Evolutionary conservation across 1,284 basidiomycete species (phyloP).

Genomic region (Ceratobasidium theobromae): DNA sequence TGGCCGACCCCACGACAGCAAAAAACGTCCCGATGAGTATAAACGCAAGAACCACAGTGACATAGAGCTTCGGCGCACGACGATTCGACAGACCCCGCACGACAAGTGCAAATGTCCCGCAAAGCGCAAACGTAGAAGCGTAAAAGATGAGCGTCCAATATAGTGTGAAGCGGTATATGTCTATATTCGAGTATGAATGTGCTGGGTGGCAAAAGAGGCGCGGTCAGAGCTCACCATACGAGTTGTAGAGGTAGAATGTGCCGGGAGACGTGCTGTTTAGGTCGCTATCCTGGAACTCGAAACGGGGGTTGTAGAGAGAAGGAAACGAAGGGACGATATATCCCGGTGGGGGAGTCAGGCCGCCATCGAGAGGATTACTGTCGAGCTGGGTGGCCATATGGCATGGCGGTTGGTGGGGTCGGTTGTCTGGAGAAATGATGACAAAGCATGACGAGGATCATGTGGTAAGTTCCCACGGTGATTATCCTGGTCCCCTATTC

Average conservation of each 20-base stretch:
- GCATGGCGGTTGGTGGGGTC: background rate
- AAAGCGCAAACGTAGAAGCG: slow-evolving; percentile 43
- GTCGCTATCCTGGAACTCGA: slow-evolving; percentile 31
- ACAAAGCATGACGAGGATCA: background rate
- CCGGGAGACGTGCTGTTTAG: slow-evolving; percentile 8
- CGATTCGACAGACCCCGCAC: slow-evolving; percentile 34
- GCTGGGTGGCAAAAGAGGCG: background rate
- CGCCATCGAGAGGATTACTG: slow-evolving; percentile 24
- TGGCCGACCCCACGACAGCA: slow-evolving; percentile 44
- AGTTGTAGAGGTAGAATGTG: slow-evolving; percentile 35
- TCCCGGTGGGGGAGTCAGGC: slow-evolving; percentile 34
- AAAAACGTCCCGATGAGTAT: slow-evolving; percentile 40
- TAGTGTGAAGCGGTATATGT: slow-evolving; percentile 47
- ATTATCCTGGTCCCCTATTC: background rate
- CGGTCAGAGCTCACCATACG: slow-evolving; percentile 29
- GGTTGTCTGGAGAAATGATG: too few species aligned
- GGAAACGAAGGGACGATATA: slow-evolving; percentile 36
- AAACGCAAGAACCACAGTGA: slow-evolving; percentile 42
- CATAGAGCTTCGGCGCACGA: slow-evolving; percentile 23
- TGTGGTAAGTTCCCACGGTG: background rate
- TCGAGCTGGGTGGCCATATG: slow-evolving; percentile 3
- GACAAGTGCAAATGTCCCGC: slow-evolving; percentile 41
- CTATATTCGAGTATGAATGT: slow-evolving; percentile 37
- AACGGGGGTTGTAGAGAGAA: slow-evolving; percentile 35
- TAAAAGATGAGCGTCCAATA: slow-evolving; percentile 48